Evolutionary conservation across 2,329 filamentous ascomycete species (phyloP), one percentile per base, ranked within the genome.

Genomic region (Hymenotorrendiella dingleyae): DNA sequence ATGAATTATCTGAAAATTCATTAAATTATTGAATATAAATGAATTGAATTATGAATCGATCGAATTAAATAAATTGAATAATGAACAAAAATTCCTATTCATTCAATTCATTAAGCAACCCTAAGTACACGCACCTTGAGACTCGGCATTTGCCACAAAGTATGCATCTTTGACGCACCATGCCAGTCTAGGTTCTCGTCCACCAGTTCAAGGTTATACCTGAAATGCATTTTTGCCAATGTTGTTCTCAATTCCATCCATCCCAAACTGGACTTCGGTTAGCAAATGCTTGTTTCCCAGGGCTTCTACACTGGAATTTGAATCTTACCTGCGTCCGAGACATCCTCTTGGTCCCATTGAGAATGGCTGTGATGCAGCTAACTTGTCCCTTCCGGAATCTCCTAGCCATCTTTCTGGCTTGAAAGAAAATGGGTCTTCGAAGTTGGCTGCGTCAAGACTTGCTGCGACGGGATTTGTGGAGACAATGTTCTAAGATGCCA

Each of bases 301-400:
- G n/a, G n/a, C n/a, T n/a, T n/a, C n/a, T n/a, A n/a, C n/a, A n/a
- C n/a, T n/a, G n/a, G n/a, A n/a, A n/a, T n/a, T n/a, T n/a, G n/a
- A n/a, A n/a, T n/a, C n/a, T n/a, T n/a, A n/a, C n/a, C 32, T 42
- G 14, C 60, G 55, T 2, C 64, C 64, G 8, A 64, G 46, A 34
- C 64, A 66, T 26, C 55, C 61, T 30, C 64, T 50, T 4, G 64
- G 60, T 1, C 65, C 65, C 23, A 58, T 50, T 6, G 54, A 50
- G 43, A 65, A 65, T 5, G 57, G 60, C 32, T 55, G 54, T 14
- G 54, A 55, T 30, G 48, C 49, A n/a, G 41, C 47, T 12, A 48
- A 54, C 17, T 59, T 54, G 47, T 59, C 36, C 2, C 17, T 29
- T 19, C 10, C 10, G 14, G 28, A 29, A 4, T 16, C n/a, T 9